Percentiles rank a stretch among this genome's conserved stretches.
phyloP scores from a whole-genome alignment of 2,329 filamentous ascomycete species.

The Botrytis deweyae region DNA sequence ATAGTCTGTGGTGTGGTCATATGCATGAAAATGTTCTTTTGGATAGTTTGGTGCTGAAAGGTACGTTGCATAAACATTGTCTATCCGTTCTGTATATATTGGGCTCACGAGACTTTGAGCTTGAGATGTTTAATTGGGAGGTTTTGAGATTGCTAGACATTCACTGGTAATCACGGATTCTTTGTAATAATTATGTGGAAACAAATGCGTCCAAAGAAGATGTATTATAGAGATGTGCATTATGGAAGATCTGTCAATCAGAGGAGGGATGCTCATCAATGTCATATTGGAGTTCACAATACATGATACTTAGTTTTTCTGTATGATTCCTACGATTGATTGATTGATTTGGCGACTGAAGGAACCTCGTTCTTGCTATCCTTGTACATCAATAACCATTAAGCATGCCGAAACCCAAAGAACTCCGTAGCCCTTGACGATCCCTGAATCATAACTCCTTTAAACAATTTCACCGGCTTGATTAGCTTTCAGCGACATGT shows the following conservation, averaged over 20 bases:
- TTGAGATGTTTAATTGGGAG: too few species aligned
- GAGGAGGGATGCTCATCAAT: background rate
- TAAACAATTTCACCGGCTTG: too few species aligned
- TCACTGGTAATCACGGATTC: background rate
- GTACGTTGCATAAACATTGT: background rate
- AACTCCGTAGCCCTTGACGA: background rate
- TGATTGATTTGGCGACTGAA: background rate
- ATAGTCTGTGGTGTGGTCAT: background rate
- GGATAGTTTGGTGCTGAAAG: too few species aligned
- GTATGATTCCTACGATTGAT: background rate
- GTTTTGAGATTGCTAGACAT: background rate
- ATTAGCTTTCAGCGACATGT: too few species aligned
- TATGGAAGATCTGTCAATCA: background rate
- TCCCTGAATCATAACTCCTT: background rate
- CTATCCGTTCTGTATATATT: background rate
- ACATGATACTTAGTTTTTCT: background rate
- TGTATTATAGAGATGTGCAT: background rate
- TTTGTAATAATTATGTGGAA: background rate
- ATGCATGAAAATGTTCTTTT: background rate
- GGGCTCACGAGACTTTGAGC: background rate
- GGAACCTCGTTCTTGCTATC: background rate
- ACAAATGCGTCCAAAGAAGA: background rate
- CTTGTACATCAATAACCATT: background rate
- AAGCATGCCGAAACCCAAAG: background rate
- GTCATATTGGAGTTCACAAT: background rate